Evolutionary conservation across 2,329 filamentous ascomycete species (phyloP).

Genomic region (Chaetomium sp.): DNA sequence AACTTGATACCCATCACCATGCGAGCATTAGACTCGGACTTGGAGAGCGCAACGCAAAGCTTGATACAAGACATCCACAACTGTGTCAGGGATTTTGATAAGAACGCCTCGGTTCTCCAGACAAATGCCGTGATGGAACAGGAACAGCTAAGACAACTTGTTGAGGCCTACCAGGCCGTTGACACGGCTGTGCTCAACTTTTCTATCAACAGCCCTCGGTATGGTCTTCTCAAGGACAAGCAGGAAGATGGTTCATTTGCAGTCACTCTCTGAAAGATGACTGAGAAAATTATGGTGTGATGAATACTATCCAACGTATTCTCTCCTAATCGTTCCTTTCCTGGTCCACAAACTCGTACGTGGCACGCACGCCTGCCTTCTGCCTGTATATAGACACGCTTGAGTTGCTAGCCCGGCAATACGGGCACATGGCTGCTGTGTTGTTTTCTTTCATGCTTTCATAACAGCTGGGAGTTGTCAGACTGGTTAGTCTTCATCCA

Average conservation of each 20-base stretch:
- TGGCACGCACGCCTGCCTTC: background rate
- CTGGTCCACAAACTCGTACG: background rate
- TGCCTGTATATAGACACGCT: background rate
- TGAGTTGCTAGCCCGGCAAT: background rate
- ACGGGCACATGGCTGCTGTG: background rate
- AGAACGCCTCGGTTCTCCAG: constrained; percentile 1
- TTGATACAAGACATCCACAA: constrained; percentile 15
- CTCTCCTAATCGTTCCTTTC: background rate
- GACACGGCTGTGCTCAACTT: constrained; percentile 27
- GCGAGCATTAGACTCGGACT: constrained; percentile 9
- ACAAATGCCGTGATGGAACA: background rate
- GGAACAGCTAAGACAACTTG: constrained; percentile 9
- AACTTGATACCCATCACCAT: constrained; percentile 30
- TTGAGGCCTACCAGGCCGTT: constrained; percentile 26
- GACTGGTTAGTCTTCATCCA: background rate
- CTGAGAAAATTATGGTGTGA: background rate
- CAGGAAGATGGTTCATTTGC: constrained; percentile 30
- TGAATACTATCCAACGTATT: background rate
- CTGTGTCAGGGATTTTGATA: constrained; percentile 18
- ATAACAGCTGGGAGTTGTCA: background rate
- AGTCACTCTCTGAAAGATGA: constrained; percentile 18
- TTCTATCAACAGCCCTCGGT: constrained; percentile 30
- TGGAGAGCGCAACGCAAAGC: constrained; percentile 5
- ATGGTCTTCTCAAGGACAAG: constrained; percentile 24
- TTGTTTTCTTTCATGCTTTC: background rate